Conservation (phyloP, 371 early-diverging fungal genomes). For the Lichtheimia corymbifera region DNA sequence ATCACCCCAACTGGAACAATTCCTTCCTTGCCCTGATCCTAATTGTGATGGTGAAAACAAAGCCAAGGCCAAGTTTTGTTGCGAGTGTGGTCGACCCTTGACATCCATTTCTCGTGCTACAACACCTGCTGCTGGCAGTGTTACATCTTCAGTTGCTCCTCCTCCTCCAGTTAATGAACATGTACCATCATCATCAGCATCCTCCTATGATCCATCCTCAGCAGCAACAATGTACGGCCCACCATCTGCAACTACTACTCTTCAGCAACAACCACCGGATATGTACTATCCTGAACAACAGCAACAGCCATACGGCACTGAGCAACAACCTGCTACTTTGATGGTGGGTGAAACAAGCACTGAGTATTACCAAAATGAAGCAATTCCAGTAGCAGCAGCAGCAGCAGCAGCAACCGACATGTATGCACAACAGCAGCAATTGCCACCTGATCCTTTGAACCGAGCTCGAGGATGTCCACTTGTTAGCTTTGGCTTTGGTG, state of each 20-base stretch:
- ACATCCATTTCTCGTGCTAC: constrained; percentile 41
- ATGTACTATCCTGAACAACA: constrained; percentile 8
- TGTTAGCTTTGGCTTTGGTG: constrained; percentile 86
- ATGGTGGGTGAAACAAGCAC: constrained; percentile 8
- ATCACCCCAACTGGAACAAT: constrained; percentile 31
- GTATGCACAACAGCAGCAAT: constrained; percentile 27
- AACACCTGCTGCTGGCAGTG: constrained; percentile 32
- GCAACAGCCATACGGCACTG: neutral
- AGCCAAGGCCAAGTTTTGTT: constrained; percentile 68
- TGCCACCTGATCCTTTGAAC: constrained; percentile 64
- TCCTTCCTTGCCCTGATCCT: constrained; percentile 55
- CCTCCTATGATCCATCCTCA: neutral
- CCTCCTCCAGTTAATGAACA: neutral
- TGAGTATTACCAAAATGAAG: constrained; percentile 1
- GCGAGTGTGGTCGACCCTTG: constrained; percentile 68
- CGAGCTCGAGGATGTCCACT: constrained; percentile 74
- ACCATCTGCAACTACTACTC: neutral
- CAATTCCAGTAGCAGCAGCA: neutral
- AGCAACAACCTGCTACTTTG: constrained; percentile 12
- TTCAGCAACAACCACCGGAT: neutral
- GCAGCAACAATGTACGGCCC: neutral
- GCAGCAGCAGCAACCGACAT: constrained; percentile 13
- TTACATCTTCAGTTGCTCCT: neutral
- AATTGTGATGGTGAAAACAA: constrained; percentile 68
- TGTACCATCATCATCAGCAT: no score